Conservation (phyloP, 441 rosid genomes). For the Aleurites moluccanus region DNA sequence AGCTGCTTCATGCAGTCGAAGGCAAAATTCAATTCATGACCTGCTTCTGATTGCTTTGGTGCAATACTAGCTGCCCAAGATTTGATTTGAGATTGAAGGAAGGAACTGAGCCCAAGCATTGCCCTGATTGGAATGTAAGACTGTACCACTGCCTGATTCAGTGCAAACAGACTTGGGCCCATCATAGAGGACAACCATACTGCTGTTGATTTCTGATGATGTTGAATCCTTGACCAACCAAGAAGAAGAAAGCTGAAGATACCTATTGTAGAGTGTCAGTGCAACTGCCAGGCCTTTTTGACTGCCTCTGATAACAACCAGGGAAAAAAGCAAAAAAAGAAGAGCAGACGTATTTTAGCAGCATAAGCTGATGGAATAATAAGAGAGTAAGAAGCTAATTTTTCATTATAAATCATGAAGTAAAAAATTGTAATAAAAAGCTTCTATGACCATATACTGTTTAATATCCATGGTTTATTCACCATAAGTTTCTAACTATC, state of each 20-base stretch:
- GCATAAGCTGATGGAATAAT: not conserved
- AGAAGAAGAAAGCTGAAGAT: constrained; percentile 37
- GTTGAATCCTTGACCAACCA: constrained; percentile 32
- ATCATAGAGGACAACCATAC: constrained; percentile 33
- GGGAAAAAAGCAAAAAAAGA: not conserved
- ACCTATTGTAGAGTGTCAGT: constrained; percentile 37
- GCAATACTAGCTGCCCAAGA: constrained; percentile 29
- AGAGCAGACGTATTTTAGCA: not conserved
- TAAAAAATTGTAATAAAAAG: not conserved
- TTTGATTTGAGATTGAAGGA: constrained; percentile 36
- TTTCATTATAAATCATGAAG: not conserved
- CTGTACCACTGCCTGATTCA: constrained; percentile 20
- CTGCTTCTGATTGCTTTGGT: too few species aligned
- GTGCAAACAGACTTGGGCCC: constrained; percentile 37
- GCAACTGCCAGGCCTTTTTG: constrained; percentile 35
- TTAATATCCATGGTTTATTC: too few species aligned
- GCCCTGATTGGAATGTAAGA: constrained; percentile 14
- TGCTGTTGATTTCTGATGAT: constrained; percentile 13
- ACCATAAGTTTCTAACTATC: too few species aligned
- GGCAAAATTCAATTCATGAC: not conserved
- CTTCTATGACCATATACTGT: not conserved
- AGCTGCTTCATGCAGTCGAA: too few species aligned
- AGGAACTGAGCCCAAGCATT: constrained; percentile 38
- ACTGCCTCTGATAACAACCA: constrained; percentile 25
- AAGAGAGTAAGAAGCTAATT: not conserved